phyloP scores from a whole-genome alignment of 2,329 filamentous ascomycete species.

The Colletotrichum musicola region DNA sequence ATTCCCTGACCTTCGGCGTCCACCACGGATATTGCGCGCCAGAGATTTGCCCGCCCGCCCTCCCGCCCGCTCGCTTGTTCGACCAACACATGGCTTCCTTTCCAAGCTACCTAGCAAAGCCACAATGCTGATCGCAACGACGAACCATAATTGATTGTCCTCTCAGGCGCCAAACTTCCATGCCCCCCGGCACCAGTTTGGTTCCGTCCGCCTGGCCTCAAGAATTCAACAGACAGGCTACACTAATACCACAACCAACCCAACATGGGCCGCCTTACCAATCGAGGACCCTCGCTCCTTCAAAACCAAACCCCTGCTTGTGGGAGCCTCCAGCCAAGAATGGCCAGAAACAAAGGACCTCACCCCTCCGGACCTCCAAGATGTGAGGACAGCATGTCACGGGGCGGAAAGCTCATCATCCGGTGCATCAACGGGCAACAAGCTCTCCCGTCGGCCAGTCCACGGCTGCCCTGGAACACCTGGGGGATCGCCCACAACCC shows the following conservation, averaged over 20 bases:
- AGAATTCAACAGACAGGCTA: neutral
- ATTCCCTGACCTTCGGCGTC: constrained; percentile 9
- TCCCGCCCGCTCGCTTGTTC: constrained; percentile 3
- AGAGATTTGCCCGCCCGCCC: constrained; percentile 18
- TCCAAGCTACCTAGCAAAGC: neutral
- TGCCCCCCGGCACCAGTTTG: neutral
- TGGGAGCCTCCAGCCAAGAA: constrained; percentile 28
- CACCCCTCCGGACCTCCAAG: constrained; percentile 8
- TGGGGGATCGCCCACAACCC: constrained; percentile 18
- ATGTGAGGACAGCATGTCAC: constrained; percentile 13
- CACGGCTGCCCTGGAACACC: neutral
- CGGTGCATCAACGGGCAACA: constrained; percentile 9
- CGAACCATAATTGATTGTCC: constrained; percentile 23
- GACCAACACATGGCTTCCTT: neutral
- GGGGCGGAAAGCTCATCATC: constrained; percentile 29
- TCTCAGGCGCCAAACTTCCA: constrained; percentile 8
- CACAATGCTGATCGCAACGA: neutral
- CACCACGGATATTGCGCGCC: constrained; percentile 6
- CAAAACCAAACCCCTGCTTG: neutral
- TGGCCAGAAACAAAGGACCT: constrained; percentile 20
- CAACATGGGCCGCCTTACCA: constrained; percentile 18
- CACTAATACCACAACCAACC: neutral
- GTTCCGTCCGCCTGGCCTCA: constrained; percentile 9
- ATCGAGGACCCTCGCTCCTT: constrained; percentile 1
- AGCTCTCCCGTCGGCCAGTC: neutral